These are phyloP conservation scores for Ashbya aceris DNA, from an alignment of 1,139 yeast species.

Conservation along the genomic window DNA sequence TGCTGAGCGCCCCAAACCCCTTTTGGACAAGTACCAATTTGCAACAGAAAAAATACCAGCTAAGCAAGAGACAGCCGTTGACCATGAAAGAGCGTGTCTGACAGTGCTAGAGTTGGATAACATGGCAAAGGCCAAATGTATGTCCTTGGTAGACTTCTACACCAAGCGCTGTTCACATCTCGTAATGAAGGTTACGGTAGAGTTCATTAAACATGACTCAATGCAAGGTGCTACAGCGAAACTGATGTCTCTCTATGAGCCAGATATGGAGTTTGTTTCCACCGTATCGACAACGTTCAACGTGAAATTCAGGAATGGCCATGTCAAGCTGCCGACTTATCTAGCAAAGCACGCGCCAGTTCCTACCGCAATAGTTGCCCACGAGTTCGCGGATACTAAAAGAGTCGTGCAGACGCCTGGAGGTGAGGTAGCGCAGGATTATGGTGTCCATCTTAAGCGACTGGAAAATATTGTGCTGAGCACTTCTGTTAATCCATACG, in stretches of 20 bases:
- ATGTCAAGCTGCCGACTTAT: constrained; percentile 31
- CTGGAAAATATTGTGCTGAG: constrained; percentile 13
- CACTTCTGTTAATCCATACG: neutral
- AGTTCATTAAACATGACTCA: constrained; percentile 36
- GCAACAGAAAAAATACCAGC: constrained; percentile 1
- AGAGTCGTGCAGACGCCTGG: constrained; percentile 21
- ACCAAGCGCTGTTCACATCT: constrained; percentile 31
- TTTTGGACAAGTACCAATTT: constrained; percentile 2
- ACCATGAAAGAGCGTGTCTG: constrained; percentile 7
- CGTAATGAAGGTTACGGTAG: constrained; percentile 44
- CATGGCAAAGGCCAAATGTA: constrained; percentile 35
- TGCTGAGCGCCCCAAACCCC: neutral
- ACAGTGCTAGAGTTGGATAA: constrained; percentile 22
- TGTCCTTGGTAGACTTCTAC: constrained; percentile 36
- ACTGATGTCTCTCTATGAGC: constrained; percentile 45
- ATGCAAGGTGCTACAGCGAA: constrained; percentile 42
- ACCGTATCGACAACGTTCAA: constrained; percentile 31
- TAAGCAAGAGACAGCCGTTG: neutral
- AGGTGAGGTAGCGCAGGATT: constrained; percentile 5
- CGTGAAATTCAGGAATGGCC: constrained; percentile 26
- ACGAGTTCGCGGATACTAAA: constrained; percentile 19
- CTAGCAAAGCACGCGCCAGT: constrained; percentile 28
- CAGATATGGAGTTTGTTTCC: constrained; percentile 41
- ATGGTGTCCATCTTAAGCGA: constrained; percentile 7
- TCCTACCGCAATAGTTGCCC: constrained; percentile 31